Percentiles rank a stretch among this genome's conserved stretches.
phyloP scores from a whole-genome alignment of 2,329 filamentous ascomycete species.

The Cladosporium austrohemisphaericum region DNA sequence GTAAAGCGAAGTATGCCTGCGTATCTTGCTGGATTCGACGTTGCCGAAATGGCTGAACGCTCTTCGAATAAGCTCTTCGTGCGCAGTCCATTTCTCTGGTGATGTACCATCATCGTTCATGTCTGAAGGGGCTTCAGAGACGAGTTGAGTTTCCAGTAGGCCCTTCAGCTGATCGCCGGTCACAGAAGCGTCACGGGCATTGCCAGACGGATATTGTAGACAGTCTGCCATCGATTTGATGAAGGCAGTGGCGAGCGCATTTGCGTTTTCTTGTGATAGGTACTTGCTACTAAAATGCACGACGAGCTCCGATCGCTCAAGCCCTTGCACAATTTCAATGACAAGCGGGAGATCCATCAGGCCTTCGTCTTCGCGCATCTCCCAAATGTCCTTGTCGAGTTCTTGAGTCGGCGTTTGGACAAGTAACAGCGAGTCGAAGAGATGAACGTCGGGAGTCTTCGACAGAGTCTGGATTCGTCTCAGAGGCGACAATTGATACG shows the following conservation, averaged over 20 bases:
- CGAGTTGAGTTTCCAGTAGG: not conserved
- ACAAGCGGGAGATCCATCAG: constrained; percentile 75
- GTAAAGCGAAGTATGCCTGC: constrained; percentile 68
- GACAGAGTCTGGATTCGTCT: constrained; percentile 61
- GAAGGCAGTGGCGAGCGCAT: constrained; percentile 29
- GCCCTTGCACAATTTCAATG: constrained; percentile 65
- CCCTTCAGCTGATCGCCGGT: not conserved
- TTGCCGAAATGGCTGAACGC: constrained; percentile 59
- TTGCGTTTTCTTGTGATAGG: constrained; percentile 48
- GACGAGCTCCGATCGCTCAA: constrained; percentile 46
- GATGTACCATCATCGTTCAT: not conserved
- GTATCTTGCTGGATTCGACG: constrained; percentile 49
- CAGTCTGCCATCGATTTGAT: constrained; percentile 25
- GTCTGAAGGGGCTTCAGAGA: not conserved
- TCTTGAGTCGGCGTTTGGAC: constrained; percentile 60
- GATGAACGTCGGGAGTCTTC: constrained; percentile 42
- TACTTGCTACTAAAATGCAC: constrained; percentile 55
- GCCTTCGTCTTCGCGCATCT: constrained; percentile 47
- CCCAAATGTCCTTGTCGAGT: constrained; percentile 50
- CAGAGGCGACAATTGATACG: constrained; percentile 71
- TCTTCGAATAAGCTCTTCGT: constrained; percentile 53
- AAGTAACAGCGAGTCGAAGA: constrained; percentile 80
- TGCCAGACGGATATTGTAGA: constrained; percentile 28
- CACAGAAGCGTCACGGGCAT: constrained; percentile 9
- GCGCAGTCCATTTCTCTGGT: constrained; percentile 46